A percentile compares a stretch with the other conserved stretches of the same genome.
phyloP scores from a whole-genome alignment of 176 grass and related monocot genomes.

The Puya raimondii region DNA sequence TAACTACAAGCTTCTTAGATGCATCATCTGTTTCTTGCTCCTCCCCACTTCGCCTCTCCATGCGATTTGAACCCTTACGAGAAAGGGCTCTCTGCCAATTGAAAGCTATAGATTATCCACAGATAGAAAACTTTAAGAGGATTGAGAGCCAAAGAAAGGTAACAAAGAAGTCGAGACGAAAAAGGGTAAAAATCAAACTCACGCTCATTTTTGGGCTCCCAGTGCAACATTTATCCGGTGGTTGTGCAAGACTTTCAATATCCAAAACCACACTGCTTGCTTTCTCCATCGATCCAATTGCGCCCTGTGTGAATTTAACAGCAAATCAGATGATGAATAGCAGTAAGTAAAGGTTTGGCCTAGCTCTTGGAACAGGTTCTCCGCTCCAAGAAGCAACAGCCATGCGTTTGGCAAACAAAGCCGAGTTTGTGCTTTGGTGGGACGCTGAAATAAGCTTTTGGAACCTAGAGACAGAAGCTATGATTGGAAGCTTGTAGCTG shows the following conservation, averaged over 20 bases:
- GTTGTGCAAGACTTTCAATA: conserved; percentile 65
- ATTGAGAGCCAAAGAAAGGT: background rate
- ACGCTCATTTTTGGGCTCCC: conserved; percentile 80
- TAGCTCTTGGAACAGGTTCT: too few relatives aligned
- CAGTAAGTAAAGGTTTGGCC: background rate
- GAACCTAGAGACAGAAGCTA: background rate
- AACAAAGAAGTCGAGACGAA: background rate
- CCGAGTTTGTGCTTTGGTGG: too few relatives aligned
- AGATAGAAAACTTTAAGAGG: background rate
- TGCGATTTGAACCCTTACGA: conserved; percentile 64
- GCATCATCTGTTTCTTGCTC: conserved; percentile 61
- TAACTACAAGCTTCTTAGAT: conserved; percentile 57
- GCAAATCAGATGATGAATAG: background rate
- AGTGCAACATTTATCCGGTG: conserved; percentile 67
- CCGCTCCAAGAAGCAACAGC: too few relatives aligned
- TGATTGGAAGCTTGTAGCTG: too few relatives aligned
- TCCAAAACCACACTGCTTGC: conserved; percentile 53
- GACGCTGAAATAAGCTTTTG: background rate
- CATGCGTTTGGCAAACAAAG: too few relatives aligned
- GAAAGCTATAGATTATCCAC: background rate
- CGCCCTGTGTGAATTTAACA: conserved; percentile 20
- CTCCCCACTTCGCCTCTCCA: conserved; percentile 46
- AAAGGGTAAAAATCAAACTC: conserved; percentile 22
- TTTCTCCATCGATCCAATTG: conserved; percentile 61
- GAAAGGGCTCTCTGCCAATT: conserved; percentile 71